These are phyloP conservation scores for Fraxinus floribunda DNA, from an alignment of 305 asterid genomes.

Conservation along the genomic window DNA sequence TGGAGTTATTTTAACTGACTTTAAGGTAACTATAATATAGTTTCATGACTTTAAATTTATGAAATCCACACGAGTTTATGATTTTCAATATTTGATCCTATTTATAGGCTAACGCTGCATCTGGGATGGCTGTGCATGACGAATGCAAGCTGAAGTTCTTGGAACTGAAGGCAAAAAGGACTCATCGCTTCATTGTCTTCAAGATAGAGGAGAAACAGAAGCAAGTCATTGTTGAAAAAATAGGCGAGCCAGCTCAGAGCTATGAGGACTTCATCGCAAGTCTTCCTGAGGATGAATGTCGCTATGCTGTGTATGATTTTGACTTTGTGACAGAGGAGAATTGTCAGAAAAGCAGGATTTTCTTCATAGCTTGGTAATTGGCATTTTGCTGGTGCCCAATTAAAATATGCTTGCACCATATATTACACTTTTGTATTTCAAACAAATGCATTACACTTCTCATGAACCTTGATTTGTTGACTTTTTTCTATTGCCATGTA, in stretches of 20 bases:
- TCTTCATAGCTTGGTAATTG: constrained; percentile 52
- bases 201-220: constrained; percentile 59
- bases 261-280: constrained; percentile 50
- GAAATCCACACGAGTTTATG: neutral
- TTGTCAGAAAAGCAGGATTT: constrained; percentile 58
- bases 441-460: neutral
- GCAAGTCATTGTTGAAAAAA: constrained; percentile 50
- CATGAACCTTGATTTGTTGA: neutral
- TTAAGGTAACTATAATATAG: neutral
- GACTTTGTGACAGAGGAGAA: constrained; percentile 57
- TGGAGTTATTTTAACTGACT: neutral
- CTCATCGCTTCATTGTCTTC: constrained; percentile 41
- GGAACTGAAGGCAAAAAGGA: constrained; percentile 54
- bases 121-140: constrained; percentile 57
- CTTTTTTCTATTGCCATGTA: constrained; percentile 1
- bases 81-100: neutral
- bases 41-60: neutral
- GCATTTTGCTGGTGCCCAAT: constrained; percentile 13
- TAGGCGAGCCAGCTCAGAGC: constrained; percentile 45
- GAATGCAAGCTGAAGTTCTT: constrained; percentile 52
- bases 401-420: neutral
- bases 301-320: constrained; percentile 48
- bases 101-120: constrained; percentile 45
- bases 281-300: constrained; percentile 51
- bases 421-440: neutral